phyloP scores from a whole-genome alignment of 2,329 filamentous ascomycete genomes.

The Orbilia ellipsospora region DNA sequence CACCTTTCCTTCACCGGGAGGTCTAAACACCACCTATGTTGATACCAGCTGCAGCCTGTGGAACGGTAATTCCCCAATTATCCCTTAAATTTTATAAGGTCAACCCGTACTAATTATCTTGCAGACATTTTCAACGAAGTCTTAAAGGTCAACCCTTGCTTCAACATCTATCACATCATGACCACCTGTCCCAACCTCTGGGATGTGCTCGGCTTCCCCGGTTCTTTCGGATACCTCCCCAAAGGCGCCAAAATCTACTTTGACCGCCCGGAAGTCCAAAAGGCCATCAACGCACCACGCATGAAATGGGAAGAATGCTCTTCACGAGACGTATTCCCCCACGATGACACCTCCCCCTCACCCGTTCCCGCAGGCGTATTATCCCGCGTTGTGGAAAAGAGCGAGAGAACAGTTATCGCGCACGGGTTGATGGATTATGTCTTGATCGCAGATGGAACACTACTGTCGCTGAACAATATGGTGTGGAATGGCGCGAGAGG shows the following conservation, averaged over 20 bases:
- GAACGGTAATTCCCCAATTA: no score
- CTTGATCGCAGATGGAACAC: constrained; percentile 74
- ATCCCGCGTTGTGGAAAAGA: constrained; percentile 77
- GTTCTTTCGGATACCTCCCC: constrained; percentile 69
- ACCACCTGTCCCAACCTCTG: constrained; percentile 67
- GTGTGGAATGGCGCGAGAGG: constrained; percentile 79
- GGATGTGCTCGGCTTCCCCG: constrained; percentile 58
- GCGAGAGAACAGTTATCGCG: constrained; percentile 77
- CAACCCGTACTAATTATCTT: not conserved
- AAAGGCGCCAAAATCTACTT: constrained; percentile 74
- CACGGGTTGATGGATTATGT: constrained; percentile 78
- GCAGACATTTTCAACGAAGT: constrained; percentile 68
- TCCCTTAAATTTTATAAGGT: no score
- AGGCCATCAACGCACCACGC: constrained; percentile 73
- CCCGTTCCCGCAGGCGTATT: constrained; percentile 71
- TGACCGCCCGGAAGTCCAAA: constrained; percentile 75
- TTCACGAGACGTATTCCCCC: constrained; percentile 64
- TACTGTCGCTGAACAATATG: constrained; percentile 82
- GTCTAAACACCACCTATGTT: constrained; percentile 66
- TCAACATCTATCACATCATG: constrained; percentile 78
- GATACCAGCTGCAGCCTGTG: constrained; percentile 14
- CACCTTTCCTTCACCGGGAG: constrained; percentile 74
- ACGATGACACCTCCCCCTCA: constrained; percentile 67
- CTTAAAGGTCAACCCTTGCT: constrained; percentile 76
- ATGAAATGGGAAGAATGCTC: constrained; percentile 71